These are phyloP conservation scores for Naganishia friedmannii DNA, from an alignment of 768 basidiomycete genomes.

Conservation along the genomic window DNA sequence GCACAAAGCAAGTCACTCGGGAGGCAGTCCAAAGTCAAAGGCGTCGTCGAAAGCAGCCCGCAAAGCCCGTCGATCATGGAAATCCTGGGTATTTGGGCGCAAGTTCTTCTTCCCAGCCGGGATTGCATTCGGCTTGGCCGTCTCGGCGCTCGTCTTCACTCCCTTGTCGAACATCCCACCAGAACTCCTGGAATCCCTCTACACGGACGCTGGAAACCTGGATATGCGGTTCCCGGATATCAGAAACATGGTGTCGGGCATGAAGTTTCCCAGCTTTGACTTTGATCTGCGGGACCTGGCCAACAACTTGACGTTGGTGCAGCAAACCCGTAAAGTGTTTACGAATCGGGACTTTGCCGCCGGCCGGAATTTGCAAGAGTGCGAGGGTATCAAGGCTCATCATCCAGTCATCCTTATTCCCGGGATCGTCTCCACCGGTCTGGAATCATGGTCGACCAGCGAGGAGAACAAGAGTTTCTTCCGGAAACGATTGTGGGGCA, in stretches of 20 bases:
- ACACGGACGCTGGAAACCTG: background rate
- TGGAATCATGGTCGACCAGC: conserved; percentile 91
- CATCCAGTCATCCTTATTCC: conserved; percentile 83
- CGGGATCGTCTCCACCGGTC: conserved; percentile 83
- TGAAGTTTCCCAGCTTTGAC: conserved; percentile 23
- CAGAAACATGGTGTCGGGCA: conserved; percentile 2
- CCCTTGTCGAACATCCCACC: conserved; percentile 23
- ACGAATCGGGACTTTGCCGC: conserved; percentile 49
- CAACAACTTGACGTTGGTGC: conserved; percentile 44
- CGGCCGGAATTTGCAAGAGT: conserved; percentile 40
- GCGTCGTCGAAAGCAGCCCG: background rate
- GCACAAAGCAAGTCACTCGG: background rate
- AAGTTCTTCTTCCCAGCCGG: conserved; percentile 42
- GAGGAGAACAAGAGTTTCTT: conserved; percentile 84
- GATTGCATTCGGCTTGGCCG: conserved; percentile 37
- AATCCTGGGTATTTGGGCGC: conserved; percentile 43
- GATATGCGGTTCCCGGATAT: conserved; percentile 6
- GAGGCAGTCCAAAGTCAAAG: background rate
- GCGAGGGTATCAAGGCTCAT: conserved; percentile 57
- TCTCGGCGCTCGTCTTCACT: conserved; percentile 36
- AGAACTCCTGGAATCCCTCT: conserved; percentile 23
- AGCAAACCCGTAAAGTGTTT: conserved; percentile 45
- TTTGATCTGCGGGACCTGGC: conserved; percentile 45
- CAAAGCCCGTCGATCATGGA: conserved; percentile 33
- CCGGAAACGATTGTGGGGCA: conserved; percentile 68